Percentiles rank a stretch among this genome's conserved stretches.
phyloP scores from a whole-genome alignment of 768 basidiomycete genomes.

The Lentinula aciculospora region DNA sequence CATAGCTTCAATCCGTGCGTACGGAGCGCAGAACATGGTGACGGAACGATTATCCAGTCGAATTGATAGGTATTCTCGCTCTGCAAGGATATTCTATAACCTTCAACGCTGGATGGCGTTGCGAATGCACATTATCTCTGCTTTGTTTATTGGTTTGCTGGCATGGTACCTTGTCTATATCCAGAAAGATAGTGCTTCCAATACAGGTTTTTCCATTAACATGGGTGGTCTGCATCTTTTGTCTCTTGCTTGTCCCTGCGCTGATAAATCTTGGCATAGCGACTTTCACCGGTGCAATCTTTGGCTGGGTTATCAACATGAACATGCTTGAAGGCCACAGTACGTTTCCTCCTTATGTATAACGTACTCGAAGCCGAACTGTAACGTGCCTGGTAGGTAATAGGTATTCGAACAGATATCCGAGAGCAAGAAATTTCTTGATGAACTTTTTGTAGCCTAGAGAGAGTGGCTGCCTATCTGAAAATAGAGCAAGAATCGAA shows the following conservation, averaged over 20 bases:
- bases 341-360: neutral
- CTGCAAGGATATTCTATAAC: constrained; percentile 30
- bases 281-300: constrained; percentile 17
- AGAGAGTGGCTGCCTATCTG: constrained; percentile 41
- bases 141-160: constrained; percentile 33
- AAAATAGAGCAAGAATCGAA: constrained; percentile 43
- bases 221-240: constrained; percentile 25
- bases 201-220: constrained; percentile 30
- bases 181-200: constrained; percentile 21
- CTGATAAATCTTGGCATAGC: constrained; percentile 9
- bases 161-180: constrained; percentile 32
- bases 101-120: constrained; percentile 23
- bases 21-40: constrained; percentile 6
- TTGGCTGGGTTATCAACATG: constrained; percentile 5
- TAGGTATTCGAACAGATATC: constrained; percentile 13
- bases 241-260: neutral
- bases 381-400: constrained; percentile 6
- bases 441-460: constrained; percentile 4
- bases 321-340: constrained; percentile 10
- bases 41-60: constrained; percentile 23
- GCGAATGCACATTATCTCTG: constrained; percentile 39
- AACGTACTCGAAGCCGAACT: neutral
- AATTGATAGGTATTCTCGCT: constrained; percentile 31
- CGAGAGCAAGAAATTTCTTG: neutral
- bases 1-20: constrained; percentile 10